phyloP scores from a whole-genome alignment of 345 rosid species.

The Linum trigynum region DNA sequence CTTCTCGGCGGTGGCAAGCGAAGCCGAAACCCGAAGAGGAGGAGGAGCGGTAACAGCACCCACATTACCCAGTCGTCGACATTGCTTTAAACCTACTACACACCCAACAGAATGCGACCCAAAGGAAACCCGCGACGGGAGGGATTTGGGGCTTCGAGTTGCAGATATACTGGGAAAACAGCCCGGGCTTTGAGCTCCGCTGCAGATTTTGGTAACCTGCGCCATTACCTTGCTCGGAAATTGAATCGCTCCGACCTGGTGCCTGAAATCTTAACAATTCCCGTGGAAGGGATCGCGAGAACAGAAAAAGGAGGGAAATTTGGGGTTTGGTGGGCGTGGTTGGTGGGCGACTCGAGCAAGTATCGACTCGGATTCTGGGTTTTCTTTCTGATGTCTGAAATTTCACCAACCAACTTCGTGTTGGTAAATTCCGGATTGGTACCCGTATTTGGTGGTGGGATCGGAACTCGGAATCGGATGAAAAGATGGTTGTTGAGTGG shows the following conservation, averaged over 20 bases:
- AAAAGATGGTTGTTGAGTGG: not conserved
- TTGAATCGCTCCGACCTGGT: too few species aligned
- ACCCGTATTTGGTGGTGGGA: not conserved
- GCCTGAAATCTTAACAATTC: not conserved
- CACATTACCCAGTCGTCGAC: not conserved
- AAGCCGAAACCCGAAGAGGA: slow-evolving; percentile 29
- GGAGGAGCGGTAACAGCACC: slow-evolving; percentile 16
- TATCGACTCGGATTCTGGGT: not conserved
- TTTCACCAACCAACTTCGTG: not conserved
- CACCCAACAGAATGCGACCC: not conserved
- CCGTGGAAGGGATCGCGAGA: not conserved
- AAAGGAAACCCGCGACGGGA: not conserved
- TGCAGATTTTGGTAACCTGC: not conserved
- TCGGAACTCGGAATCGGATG: not conserved
- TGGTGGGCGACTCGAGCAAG: not conserved
- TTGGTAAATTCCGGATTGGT: not conserved
- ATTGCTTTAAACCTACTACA: not conserved
- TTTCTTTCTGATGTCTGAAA: not conserved
- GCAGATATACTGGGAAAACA: not conserved
- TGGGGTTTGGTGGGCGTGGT: not conserved
- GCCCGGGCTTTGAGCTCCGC: not conserved
- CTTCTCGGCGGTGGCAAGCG: slow-evolving; percentile 55
- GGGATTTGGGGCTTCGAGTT: not conserved
- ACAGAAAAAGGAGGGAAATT: not conserved
- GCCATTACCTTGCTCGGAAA: not conserved